Percentiles rank a stretch among this genome's conserved stretches.
These are phyloP conservation scores for Cystobasidium sp. DNA, from an alignment of 1,284 basidiomycete genomes.

Conservation along the genomic window DNA sequence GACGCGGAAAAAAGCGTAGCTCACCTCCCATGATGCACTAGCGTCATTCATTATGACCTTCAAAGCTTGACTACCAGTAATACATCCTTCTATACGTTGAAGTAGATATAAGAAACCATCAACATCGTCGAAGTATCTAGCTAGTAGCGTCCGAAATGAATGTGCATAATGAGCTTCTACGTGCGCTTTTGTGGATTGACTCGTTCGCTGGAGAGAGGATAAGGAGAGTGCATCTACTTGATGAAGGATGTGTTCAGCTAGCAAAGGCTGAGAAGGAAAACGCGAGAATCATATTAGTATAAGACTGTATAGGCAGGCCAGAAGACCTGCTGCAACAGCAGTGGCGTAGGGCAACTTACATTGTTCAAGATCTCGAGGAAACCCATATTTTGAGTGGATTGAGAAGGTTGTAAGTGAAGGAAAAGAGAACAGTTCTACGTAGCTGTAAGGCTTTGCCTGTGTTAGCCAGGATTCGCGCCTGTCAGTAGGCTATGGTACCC, in stretches of 20 bases:
- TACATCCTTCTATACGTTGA: slow-evolving; percentile 17
- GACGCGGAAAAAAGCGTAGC: not conserved
- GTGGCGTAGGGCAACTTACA: not conserved
- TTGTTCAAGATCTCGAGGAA: not conserved
- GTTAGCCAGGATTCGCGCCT: no score
- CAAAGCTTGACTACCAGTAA: slow-evolving; percentile 31
- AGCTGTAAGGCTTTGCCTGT: no score
- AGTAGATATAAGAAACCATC: slow-evolving; percentile 27
- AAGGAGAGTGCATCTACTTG: slow-evolving; percentile 28
- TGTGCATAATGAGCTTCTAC: slow-evolving; percentile 36
- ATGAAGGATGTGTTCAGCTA: slow-evolving; percentile 11
- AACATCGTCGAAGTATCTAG: slow-evolving; percentile 25
- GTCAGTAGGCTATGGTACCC: no score
- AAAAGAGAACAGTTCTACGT: no score
- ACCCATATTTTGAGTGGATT: no score
- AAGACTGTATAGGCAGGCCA: not conserved
- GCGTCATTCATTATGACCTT: slow-evolving; percentile 41
- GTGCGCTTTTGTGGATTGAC: not conserved
- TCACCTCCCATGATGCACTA: slow-evolving; percentile 24
- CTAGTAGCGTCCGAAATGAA: slow-evolving; percentile 12
- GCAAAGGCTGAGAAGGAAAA: slow-evolving; percentile 6
- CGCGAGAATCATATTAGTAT: not conserved
- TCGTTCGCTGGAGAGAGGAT: slow-evolving; percentile 5
- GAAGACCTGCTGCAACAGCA: not conserved
- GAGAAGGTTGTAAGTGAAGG: no score